Evolutionary conservation across 352 stramenopile species (phyloP), one percentile per base, ranked within the genome.

Genomic region (Phytophthora crassamura): DNA sequence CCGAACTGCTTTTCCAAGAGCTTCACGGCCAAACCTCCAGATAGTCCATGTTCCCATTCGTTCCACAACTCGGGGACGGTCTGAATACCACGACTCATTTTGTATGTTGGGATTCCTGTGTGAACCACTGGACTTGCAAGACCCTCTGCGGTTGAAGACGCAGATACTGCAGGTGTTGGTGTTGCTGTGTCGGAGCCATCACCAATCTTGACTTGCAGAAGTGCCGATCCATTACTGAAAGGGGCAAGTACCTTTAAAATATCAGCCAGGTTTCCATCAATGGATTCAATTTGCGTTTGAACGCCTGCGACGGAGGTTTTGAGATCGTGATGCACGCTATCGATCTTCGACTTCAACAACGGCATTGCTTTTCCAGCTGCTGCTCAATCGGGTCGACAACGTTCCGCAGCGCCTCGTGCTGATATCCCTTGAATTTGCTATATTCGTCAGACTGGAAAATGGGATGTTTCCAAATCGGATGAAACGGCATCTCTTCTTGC

Each of bases 351-450:
- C 7, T 34, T 52, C 4, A 52, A 7, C 6, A 52, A 6, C 7
- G 45, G 30, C 28, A 39, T 38, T 15, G 45, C 45, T 52, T 52
- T 7, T 52, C 20, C 2, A 52, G 30, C 30, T 52, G 45, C 1
- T 16, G 45, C 15, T 52, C 45, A 5, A 15, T 52, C 12, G 45
- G 15, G 9, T 33, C 47, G 5, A 34, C 18, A 32, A 39, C 2
- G 10, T 15, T 55, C 7, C 33, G 4, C 11, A 55, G 20, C 7
- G 15, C n/a, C 18, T 6, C n/a, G 1, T 43, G 16, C 8, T 12
- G 25, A 7, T 42, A n/a, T 28, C 2, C 12, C 33, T 43, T 42
- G 11, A 34, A 55, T 14, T 33, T n/a, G 6, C 2, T 9, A 14
- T 34, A 30, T 33, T 12, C 16, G 9, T 14, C 6, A 18, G 0